These are phyloP conservation scores for Penicillium sp. DNA, from an alignment of 2,329 filamentous ascomycete species.

Conservation along the genomic window DNA sequence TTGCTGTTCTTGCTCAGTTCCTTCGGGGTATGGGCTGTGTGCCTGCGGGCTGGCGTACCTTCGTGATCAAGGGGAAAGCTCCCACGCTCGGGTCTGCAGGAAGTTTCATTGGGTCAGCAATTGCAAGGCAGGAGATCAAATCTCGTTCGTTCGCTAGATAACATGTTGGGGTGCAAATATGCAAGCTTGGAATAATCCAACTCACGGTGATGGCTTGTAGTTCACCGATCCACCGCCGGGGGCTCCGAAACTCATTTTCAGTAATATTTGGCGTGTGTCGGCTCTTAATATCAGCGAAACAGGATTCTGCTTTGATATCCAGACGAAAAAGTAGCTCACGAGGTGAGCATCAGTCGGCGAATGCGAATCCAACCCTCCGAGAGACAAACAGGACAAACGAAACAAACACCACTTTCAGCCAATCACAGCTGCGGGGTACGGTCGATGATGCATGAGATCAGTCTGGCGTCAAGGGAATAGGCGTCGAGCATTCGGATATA, in stretches of 20 bases:
- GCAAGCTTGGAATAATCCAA: neutral
- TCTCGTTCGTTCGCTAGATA: neutral
- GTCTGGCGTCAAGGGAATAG: neutral
- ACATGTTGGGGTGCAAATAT: constrained; percentile 3
- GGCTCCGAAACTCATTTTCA: constrained; percentile 60
- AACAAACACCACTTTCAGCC: constrained; percentile 20
- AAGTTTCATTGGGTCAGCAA: constrained; percentile 1
- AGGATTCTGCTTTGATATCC: neutral
- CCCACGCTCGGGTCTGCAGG: constrained; percentile 74
- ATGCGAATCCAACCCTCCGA: constrained; percentile 1
- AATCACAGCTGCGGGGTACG: constrained; percentile 7
- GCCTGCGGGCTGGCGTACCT: constrained; percentile 45
- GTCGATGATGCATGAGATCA: constrained; percentile 8
- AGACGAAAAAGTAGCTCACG: neutral
- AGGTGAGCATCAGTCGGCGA: neutral
- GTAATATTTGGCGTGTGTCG: neutral
- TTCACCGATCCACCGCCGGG: constrained; percentile 64
- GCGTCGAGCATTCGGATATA: neutral
- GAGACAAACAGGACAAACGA: constrained; percentile 32
- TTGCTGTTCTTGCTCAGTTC: neutral
- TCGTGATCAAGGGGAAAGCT: constrained; percentile 97
- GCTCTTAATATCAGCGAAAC: neutral
- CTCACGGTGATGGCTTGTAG: constrained; percentile 68
- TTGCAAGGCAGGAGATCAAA: neutral
- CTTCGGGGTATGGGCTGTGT: neutral